Conservation (phyloP, 768 basidiomycete genomes). For the Mrakia blollopis region DNA sequence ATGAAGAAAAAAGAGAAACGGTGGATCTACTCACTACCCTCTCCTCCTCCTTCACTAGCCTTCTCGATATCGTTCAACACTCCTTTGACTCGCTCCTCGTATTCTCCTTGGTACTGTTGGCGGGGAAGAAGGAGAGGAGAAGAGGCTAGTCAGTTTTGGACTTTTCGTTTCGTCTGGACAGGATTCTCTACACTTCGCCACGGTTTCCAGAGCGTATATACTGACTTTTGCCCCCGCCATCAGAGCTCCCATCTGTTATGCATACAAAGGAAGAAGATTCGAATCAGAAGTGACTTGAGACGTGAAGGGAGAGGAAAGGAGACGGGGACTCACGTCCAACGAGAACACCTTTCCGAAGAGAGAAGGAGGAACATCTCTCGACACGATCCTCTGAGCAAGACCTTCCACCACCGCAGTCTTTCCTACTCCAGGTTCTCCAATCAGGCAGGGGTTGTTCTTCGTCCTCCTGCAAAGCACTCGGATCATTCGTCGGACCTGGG, state of each 20-base stretch:
- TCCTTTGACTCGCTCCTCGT: conserved; percentile 90
- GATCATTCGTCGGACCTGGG: conserved; percentile 9
- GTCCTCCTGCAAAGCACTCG: conserved; percentile 27
- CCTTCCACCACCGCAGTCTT: conserved; percentile 95
- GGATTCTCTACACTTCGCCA: no score
- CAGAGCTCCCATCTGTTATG: conserved; percentile 70
- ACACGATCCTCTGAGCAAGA: conserved; percentile 67
- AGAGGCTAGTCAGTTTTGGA: no score
- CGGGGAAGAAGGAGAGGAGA: no score
- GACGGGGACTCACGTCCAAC: conserved; percentile 52
- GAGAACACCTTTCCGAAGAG: conserved; percentile 49
- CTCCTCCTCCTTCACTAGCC: conserved; percentile 65
- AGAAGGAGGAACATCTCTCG: conserved; percentile 44
- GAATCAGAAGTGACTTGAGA: no score
- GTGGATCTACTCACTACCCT: neutral
- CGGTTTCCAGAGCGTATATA: no score
- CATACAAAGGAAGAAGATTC: no score
- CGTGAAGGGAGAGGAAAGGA: no score
- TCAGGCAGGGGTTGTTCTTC: conserved; percentile 56
- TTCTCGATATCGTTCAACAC: conserved; percentile 92
- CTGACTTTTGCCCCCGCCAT: conserved; percentile 57
- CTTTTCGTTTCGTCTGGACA: no score
- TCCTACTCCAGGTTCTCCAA: conserved; percentile 73
- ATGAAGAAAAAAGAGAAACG: neutral
- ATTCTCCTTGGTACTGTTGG: conserved; percentile 75